Conservation (phyloP, 2,329 filamentous ascomycete genomes). For the Stachybotrys echinatus region DNA sequence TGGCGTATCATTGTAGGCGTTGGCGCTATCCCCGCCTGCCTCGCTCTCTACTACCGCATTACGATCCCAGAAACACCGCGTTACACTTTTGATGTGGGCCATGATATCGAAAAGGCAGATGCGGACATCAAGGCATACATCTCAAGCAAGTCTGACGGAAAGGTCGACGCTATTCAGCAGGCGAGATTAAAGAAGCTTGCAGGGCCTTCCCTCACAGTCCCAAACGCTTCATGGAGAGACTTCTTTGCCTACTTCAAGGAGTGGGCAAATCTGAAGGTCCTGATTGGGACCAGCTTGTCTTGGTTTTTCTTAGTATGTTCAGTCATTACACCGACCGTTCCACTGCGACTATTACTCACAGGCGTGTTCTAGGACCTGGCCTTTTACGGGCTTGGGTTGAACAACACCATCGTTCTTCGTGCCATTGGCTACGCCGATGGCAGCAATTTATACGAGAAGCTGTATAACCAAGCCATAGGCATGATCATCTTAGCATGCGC, state of each 20-base stretch:
- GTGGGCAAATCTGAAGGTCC: slow-evolving; percentile 64
- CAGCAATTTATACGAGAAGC: slow-evolving; percentile 58
- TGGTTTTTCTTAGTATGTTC: slow-evolving; percentile 67
- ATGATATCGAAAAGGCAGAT: slow-evolving; percentile 69
- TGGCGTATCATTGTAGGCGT: slow-evolving; percentile 80
- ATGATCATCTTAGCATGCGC: slow-evolving; percentile 74
- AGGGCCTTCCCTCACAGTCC: slow-evolving; percentile 52
- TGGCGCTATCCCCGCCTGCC: slow-evolving; percentile 69
- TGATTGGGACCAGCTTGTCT: slow-evolving; percentile 71
- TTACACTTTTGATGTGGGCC: slow-evolving; percentile 76
- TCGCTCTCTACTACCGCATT: slow-evolving; percentile 80
- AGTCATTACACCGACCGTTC: background rate
- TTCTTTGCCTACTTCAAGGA: slow-evolving; percentile 61
- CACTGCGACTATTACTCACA: background rate
- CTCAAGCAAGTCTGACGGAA: slow-evolving; percentile 39
- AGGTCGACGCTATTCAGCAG: slow-evolving; percentile 41
- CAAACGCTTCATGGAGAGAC: slow-evolving; percentile 66
- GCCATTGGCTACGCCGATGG: slow-evolving; percentile 68
- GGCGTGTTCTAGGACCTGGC: slow-evolving; percentile 49
- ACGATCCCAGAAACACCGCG: slow-evolving; percentile 82
- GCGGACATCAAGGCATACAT: slow-evolving; percentile 63
- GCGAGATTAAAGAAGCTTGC: slow-evolving; percentile 49
- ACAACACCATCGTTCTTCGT: slow-evolving; percentile 65
- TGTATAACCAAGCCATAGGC: slow-evolving; percentile 69
- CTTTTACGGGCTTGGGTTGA: slow-evolving; percentile 69